Conservation (phyloP, 768 basidiomycete species). For the Collybia sp. region DNA sequence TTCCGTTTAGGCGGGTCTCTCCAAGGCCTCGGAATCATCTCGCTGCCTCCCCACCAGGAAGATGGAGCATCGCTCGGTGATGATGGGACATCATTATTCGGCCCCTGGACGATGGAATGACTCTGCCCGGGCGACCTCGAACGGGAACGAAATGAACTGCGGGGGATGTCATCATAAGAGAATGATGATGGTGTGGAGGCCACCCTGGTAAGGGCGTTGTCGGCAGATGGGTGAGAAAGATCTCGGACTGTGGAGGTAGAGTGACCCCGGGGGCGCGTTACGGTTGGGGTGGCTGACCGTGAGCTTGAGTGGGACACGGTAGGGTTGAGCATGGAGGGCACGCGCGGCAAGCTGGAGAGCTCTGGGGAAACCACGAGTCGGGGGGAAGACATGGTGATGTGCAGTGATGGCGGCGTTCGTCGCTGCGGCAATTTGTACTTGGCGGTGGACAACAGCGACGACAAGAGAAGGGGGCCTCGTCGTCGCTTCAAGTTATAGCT, state of each 20-base stretch:
- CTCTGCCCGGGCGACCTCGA: background rate
- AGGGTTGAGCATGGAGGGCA: background rate
- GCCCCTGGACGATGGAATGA: background rate
- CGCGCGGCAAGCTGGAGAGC: background rate
- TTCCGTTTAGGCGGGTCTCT: slow-evolving; percentile 22
- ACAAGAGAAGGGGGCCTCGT: background rate
- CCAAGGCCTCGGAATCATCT: slow-evolving; percentile 19
- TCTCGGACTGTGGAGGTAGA: too few relatives aligned
- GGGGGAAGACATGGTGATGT: background rate
- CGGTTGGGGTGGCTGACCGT: background rate
- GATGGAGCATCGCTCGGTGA: slow-evolving; percentile 5
- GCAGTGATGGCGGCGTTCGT: background rate
- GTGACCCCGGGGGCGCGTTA: background rate
- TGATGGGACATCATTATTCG: background rate
- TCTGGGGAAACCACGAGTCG: background rate
- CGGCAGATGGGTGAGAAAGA: background rate
- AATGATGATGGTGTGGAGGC: background rate
- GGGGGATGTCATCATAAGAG: background rate
- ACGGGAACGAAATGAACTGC: background rate
- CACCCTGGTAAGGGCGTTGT: background rate
- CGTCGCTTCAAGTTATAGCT: background rate
- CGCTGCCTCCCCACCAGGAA: slow-evolving; percentile 5
- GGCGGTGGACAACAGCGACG: background rate
- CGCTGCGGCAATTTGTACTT: background rate
- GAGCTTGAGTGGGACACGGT: background rate